phyloP scores from a whole-genome alignment of 306 rosid species.

The Sicyos baderoa region DNA sequence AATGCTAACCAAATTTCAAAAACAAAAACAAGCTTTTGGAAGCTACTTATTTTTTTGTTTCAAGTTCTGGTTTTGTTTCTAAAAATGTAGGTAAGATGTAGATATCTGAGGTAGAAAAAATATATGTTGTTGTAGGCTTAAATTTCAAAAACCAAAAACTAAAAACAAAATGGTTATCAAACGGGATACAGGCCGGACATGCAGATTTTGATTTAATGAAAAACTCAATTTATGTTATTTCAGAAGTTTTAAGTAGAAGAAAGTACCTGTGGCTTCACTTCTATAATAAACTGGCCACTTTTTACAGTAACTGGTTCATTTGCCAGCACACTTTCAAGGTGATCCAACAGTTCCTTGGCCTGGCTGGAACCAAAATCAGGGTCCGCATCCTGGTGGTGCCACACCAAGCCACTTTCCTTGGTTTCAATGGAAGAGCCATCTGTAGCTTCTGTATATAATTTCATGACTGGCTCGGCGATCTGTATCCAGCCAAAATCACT shows the following conservation, averaged over 20 bases:
- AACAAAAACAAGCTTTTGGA: too few species aligned
- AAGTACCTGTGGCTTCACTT: constrained; percentile 66
- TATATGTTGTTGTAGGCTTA: too few species aligned
- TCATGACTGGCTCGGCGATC: constrained; percentile 63
- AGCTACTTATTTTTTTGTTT: too few species aligned
- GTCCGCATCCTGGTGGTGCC: constrained; percentile 73
- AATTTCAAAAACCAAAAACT: too few species aligned
- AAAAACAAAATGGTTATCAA: too few species aligned
- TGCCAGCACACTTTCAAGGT: constrained; percentile 58
- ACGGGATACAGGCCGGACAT: too few species aligned
- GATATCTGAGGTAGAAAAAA: too few species aligned
- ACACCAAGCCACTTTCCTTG: constrained; percentile 59
- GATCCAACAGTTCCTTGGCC: constrained; percentile 64
- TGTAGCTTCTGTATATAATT: constrained; percentile 52
- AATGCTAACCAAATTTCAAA: too few species aligned
- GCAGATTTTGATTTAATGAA: background rate
- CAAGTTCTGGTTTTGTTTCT: too few species aligned
- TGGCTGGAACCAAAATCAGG: constrained; percentile 58
- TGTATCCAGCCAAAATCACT: constrained; percentile 50
- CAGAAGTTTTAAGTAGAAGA: background rate
- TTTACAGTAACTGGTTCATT: constrained; percentile 59
- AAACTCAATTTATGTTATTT: background rate
- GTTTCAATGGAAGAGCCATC: constrained; percentile 57
- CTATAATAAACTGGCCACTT: constrained; percentile 58
- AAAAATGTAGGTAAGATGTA: too few species aligned